These are phyloP conservation scores for Candolleomyces eurysporus DNA, from an alignment of 768 basidiomycete genomes.

Conservation along the genomic window DNA sequence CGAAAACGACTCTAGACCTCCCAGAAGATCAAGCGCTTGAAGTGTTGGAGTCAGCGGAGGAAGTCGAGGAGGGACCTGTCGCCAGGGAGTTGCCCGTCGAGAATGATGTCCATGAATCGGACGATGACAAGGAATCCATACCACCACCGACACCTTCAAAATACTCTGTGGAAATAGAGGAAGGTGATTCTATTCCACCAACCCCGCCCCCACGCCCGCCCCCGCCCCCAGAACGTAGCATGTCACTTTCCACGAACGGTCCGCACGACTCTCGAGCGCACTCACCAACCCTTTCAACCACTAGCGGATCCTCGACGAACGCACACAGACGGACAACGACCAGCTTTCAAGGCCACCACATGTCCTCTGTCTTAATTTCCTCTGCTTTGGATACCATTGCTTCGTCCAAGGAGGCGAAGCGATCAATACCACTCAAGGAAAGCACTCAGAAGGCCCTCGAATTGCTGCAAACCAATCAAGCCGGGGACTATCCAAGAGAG, in stretches of 20 bases:
- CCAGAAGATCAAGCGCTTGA: neutral
- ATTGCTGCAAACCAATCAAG: slow-evolving; percentile 73
- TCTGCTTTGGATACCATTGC: slow-evolving; percentile 86
- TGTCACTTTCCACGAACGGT: neutral
- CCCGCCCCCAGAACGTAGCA: neutral
- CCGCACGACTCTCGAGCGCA: slow-evolving; percentile 18
- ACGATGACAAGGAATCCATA: neutral
- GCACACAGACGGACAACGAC: slow-evolving; percentile 57
- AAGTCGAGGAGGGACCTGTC: neutral
- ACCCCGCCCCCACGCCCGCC: neutral
- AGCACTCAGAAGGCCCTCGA: slow-evolving; percentile 81
- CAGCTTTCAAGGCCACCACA: slow-evolving; percentile 65
- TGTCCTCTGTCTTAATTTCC: slow-evolving; percentile 77
- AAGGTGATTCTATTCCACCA: neutral
- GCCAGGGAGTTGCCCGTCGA: neutral
- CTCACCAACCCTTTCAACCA: slow-evolving; percentile 23
- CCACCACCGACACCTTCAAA: slow-evolving; percentile 2
- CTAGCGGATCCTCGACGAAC: slow-evolving; percentile 16
- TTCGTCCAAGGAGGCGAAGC: slow-evolving; percentile 84
- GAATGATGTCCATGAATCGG: neutral
- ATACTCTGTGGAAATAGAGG: neutral
- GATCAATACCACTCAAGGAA: slow-evolving; percentile 77
- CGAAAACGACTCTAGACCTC: neutral
- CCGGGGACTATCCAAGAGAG: slow-evolving; percentile 74
- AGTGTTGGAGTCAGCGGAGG: neutral